Base-by-base conservation (phyloP, 805 yeast species). In the Myxozyma neglecta region DNA sequence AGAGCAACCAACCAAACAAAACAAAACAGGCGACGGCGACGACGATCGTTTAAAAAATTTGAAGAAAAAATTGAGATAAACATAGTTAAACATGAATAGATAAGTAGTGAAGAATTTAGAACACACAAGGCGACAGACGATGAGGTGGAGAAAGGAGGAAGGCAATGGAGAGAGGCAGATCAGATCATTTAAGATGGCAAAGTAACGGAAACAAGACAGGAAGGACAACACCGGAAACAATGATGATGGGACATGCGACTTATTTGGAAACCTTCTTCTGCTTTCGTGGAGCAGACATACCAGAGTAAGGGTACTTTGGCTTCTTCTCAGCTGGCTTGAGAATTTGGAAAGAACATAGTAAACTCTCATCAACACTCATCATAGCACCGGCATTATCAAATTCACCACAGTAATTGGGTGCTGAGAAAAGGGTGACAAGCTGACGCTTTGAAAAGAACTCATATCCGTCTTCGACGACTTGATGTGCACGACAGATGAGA, bases 311-410 rank as follows among this genome's bases (percentile, higher is more conserved):
- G 66, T 82, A 85, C 76, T 88, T 88, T 66, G 89, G 87, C 78
- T 90, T 90, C 83, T 93, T 93, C 76, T 94, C 98, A 56, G 99
- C 97, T 36, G 99, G 99, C 78, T 94, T 94, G 76, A 93, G 84
- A 72, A 93, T 94, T 69, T 78, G 81, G 76, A 93, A 93, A 16
- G 97, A 92, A 44, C 99, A 93, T 71, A 93, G 81, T 72, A 93
- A 83, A 76, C 93, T 87, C 79, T 94, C 98, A 76, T 94, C 98
- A 60, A 93, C 98, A 72, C 96, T 86, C 99, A 93, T 93, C 98
- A 94, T 94, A 46, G 99, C 99, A 73, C 98, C 99, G 1, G 98
- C 97, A 73, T 93, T 93, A 77, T 93, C 99, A 74, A 93, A 93
- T 77, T 94, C 98, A 71, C 99, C 99, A 83, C 98, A 94, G 56